Conservation (phyloP, 2,329 filamentous ascomycete species). For the Fusarium sp. region DNA sequence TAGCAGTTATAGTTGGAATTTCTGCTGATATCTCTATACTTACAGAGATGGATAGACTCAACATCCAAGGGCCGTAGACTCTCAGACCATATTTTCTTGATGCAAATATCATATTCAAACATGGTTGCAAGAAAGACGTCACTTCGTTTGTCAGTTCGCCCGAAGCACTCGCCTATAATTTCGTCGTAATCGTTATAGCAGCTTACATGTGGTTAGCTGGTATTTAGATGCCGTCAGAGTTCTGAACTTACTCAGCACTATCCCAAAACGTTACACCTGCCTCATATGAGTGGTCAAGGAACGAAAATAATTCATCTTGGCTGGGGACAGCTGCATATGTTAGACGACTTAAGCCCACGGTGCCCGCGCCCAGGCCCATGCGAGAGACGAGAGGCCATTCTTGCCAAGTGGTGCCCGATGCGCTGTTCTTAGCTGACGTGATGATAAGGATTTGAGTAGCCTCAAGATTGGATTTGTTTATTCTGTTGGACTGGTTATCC, state of each 20-base stretch:
- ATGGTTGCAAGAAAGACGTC: slow-evolving; percentile 56
- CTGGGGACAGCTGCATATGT: slow-evolving; percentile 43
- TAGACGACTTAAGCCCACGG: slow-evolving; percentile 54
- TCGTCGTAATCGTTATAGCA: slow-evolving; percentile 58
- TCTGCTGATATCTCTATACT: background rate
- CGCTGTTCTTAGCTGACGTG: background rate
- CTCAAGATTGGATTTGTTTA: background rate
- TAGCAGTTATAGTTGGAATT: background rate
- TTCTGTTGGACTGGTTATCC: background rate
- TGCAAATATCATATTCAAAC: no score
- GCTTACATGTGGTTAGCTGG: background rate
- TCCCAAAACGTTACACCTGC: slow-evolving; percentile 61
- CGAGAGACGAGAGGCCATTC: slow-evolving; percentile 59
- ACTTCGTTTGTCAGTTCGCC: slow-evolving; percentile 52
- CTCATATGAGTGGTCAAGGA: slow-evolving; percentile 59
- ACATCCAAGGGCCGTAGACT: slow-evolving; percentile 52
- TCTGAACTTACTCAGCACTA: slow-evolving; percentile 45
- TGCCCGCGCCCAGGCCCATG: slow-evolving; percentile 60
- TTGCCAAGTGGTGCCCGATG: slow-evolving; percentile 50
- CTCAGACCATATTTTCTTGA: slow-evolving; percentile 32
- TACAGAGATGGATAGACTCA: slow-evolving; percentile 59
- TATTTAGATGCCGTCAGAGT: background rate
- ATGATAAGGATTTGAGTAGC: background rate
- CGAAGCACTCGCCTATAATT: slow-evolving; percentile 57
- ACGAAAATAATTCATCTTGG: slow-evolving; percentile 57